Evolutionary conservation across 805 yeast species (phyloP), one percentile per base, ranked within the genome.

Genomic region (Candida tallmaniae): DNA sequence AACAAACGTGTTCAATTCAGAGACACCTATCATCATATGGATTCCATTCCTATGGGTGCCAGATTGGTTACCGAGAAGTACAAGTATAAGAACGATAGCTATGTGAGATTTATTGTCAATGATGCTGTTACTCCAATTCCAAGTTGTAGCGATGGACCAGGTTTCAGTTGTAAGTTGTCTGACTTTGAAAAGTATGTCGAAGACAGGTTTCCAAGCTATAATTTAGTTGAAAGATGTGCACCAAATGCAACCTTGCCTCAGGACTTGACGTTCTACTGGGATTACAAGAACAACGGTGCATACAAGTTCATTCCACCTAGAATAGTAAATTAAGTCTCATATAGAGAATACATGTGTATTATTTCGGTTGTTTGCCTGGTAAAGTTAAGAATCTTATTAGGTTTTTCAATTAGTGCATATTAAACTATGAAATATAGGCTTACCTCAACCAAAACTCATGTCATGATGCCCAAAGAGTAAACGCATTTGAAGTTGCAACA

Each of bases 1-100:
- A 52, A 70, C 5, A 65, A 65, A 40, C 58, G 60, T 31, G 66
- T 76, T 30, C 66, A 65, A 6, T 74, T 75, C 56, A 64, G 66
- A 32, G 58, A 68, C 38, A 57, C 65, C 10, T 80, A 69, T 62
- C 68, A 62, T 7, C 68, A 60, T 40, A 51, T 59, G 11, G 54
- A 55, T 22, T 43, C 60, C 29, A 59, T 60, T 15, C 71, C 72
- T 6, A 68, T 62, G 50, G 68, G 66, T 26, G 68, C 68, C 11
- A 50, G 70, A 43, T 46, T 58, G 24, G 51, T 56, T 40, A 52
- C 60, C 29, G 72, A 65, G 40, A 64, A 64, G 45, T 60, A 45
- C 46, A 44, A 41, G 21, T 61, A 64, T 36, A 41, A 43, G 18
- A 27, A 25, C 22, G 44, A 43, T 18, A 31, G 35, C 27, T 65